Conservation (phyloP, 371 early-diverging fungal genomes). For the Coemansia linderi region DNA sequence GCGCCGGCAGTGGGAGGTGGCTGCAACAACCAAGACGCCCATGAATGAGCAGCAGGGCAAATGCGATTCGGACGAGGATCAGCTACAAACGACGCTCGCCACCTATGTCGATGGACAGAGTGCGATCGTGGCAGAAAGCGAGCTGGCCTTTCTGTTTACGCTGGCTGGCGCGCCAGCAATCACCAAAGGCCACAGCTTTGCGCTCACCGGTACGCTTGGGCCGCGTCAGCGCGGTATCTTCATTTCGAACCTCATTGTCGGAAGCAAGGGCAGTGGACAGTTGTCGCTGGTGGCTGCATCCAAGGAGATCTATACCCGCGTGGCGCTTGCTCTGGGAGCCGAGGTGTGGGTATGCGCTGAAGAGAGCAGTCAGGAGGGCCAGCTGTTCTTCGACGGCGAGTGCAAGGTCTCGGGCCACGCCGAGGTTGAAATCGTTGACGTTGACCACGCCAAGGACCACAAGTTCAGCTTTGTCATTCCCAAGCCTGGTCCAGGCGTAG, state of each 20-base stretch:
- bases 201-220: slow-evolving; percentile 42
- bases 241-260: slow-evolving; percentile 38
- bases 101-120: slow-evolving; percentile 31
- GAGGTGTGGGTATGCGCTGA: slow-evolving; percentile 50
- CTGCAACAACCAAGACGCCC: background rate
- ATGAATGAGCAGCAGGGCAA: background rate
- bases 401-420: slow-evolving; percentile 48
- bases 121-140: slow-evolving; percentile 7
- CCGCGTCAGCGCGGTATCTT: slow-evolving; percentile 46
- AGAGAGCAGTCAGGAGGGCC: slow-evolving; percentile 42
- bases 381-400: slow-evolving; percentile 40
- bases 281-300: slow-evolving; percentile 31
- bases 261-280: background rate
- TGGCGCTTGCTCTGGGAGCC: slow-evolving; percentile 11
- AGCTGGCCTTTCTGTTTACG: slow-evolving; percentile 37
- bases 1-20: slow-evolving; percentile 43
- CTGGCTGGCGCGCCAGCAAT: slow-evolving; percentile 40
- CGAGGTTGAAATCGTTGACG: slow-evolving; percentile 38
- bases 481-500: slow-evolving; percentile 31
- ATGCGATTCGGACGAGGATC: background rate
- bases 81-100: slow-evolving; percentile 16
- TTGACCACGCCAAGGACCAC: slow-evolving; percentile 39
- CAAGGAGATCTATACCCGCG: slow-evolving; percentile 44
- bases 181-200: slow-evolving; percentile 35
- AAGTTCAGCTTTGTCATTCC: slow-evolving; percentile 51